phyloP scores from a whole-genome alignment of 2,329 filamentous ascomycete species.

The Arthrobotrys pseudoclavata region DNA sequence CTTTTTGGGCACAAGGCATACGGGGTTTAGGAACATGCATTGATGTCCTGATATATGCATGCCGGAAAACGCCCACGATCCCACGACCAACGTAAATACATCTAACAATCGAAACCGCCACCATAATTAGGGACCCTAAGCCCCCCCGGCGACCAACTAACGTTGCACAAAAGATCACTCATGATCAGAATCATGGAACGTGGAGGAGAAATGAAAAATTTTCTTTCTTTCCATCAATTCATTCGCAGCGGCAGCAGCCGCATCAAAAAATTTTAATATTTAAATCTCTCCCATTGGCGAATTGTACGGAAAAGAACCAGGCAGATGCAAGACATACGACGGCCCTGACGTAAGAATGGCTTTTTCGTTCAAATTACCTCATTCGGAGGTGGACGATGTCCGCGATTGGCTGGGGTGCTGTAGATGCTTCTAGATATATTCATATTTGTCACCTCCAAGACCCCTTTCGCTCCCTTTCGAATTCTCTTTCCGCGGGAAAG shows the following conservation, averaged over 20 bases:
- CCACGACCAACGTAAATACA: constrained; percentile 30
- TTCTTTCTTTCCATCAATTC: neutral
- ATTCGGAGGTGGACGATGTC: constrained; percentile 13
- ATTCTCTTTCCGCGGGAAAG: constrained; percentile 5
- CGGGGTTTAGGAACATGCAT: constrained; percentile 46
- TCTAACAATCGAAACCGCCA: constrained; percentile 26
- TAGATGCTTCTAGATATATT: constrained; percentile 25
- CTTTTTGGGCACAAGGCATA: constrained; percentile 27
- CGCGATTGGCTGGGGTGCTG: constrained; percentile 34
- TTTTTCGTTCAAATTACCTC: constrained; percentile 14
- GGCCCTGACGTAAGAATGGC: constrained; percentile 18
- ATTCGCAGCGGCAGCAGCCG: constrained; percentile 10
- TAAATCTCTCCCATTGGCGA: constrained; percentile 38
- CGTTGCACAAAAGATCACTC: constrained; percentile 58
- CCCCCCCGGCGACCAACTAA: constrained; percentile 16
- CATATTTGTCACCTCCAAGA: constrained; percentile 45
- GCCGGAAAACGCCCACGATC: constrained; percentile 27
- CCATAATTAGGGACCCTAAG: neutral
- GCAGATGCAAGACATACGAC: constrained; percentile 17
- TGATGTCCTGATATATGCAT: constrained; percentile 53
- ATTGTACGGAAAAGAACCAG: neutral
- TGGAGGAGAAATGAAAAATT: neutral
- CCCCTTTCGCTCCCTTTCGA: neutral
- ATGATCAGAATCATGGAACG: constrained; percentile 43
- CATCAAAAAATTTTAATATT: constrained; percentile 11